Evolutionary conservation across 2,329 filamentous ascomycete genomes (phyloP).

Genomic region (Xylaria sp.): DNA sequence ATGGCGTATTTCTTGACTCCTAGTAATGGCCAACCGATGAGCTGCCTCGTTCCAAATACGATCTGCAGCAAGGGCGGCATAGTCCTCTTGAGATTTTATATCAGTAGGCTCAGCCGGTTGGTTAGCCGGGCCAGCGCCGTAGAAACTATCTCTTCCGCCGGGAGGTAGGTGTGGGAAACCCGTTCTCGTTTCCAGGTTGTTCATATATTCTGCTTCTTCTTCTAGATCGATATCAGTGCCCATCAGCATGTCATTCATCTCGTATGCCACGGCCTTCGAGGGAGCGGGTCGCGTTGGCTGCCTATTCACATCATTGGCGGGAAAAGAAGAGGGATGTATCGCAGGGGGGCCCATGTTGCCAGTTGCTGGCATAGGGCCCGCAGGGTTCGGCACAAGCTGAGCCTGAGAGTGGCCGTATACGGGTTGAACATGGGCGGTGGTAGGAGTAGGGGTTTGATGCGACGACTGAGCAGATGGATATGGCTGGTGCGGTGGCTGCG

Average conservation of each 20-base stretch:
- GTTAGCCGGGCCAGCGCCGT: slow-evolving; percentile 72
- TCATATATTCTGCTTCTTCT: slow-evolving; percentile 85
- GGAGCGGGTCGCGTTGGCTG: slow-evolving; percentile 71
- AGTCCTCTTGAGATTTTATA: slow-evolving; percentile 68
- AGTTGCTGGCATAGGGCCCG: slow-evolving; percentile 37
- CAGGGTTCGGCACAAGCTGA: slow-evolving; percentile 43
- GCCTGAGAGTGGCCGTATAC: slow-evolving; percentile 43
- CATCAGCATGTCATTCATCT: slow-evolving; percentile 83
- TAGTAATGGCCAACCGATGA: slow-evolving; percentile 66
- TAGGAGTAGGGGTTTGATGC: slow-evolving; percentile 39
- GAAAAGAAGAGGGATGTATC: slow-evolving; percentile 42
- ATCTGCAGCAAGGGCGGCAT: slow-evolving; percentile 72
- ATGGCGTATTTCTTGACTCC: slow-evolving; percentile 76
- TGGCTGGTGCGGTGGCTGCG: slow-evolving; percentile 5
- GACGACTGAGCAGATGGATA: slow-evolving; percentile 15
- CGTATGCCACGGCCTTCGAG: slow-evolving; percentile 72
- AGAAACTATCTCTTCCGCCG: slow-evolving; percentile 67
- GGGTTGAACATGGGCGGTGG: slow-evolving; percentile 36
- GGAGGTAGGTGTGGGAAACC: slow-evolving; percentile 66
- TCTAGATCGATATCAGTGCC: slow-evolving; percentile 88
- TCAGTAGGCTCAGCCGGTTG: slow-evolving; percentile 63
- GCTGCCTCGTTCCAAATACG: slow-evolving; percentile 74
- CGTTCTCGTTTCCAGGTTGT: slow-evolving; percentile 67
- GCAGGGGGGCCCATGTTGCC: slow-evolving; percentile 50
- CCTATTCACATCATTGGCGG: slow-evolving; percentile 49